Percentiles rank a stretch among this genome's conserved stretches.
Conservation (phyloP, 2,329 filamentous ascomycete genomes). For the Fusarium sp. region DNA sequence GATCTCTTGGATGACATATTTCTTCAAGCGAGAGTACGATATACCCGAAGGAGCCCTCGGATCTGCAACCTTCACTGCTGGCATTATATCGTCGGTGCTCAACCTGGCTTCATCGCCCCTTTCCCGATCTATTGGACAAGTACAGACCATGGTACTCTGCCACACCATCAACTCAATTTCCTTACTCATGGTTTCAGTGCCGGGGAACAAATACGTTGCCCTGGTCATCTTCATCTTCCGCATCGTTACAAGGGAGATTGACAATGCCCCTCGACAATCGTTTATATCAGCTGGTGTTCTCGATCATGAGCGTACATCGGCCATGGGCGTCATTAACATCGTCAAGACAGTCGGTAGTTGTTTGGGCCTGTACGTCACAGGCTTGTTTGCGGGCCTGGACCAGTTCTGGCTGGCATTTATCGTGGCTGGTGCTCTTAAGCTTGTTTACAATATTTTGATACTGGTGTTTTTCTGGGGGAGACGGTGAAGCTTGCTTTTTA, state of each 20-base stretch:
- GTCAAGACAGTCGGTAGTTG: conserved; percentile 41
- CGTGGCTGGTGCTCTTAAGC: conserved; percentile 32
- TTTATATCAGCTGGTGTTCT: conserved; percentile 39
- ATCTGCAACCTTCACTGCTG: conserved; percentile 36
- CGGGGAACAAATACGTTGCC: conserved; percentile 35
- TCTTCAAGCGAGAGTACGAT: conserved; percentile 40
- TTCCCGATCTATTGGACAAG: conserved; percentile 33
- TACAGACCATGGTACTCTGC: conserved; percentile 40
- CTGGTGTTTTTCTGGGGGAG: conserved; percentile 39
- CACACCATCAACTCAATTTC: conserved; percentile 41
- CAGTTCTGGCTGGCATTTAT: conserved; percentile 42
- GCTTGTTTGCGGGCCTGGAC: conserved; percentile 33
- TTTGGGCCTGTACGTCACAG: conserved; percentile 34
- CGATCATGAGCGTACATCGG: conserved; percentile 37
- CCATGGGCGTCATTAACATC: conserved; percentile 42
- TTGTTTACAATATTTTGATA: conserved; percentile 39
- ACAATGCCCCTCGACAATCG: conserved; percentile 37
- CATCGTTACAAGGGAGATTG: conserved; percentile 38
- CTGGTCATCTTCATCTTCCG: conserved; percentile 38
- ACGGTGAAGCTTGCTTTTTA: not conserved
- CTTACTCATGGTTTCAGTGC: conserved; percentile 30
- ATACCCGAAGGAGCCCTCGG: conserved; percentile 36
- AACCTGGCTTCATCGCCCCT: conserved; percentile 37
- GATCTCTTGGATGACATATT: conserved; percentile 44
- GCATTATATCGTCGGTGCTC: conserved; percentile 38